A percentile compares a stretch with the other conserved stretches of the same genome.
phyloP scores from a whole-genome alignment of 1,284 basidiomycete genomes.

The Papiliotrema nemorosa region DNA sequence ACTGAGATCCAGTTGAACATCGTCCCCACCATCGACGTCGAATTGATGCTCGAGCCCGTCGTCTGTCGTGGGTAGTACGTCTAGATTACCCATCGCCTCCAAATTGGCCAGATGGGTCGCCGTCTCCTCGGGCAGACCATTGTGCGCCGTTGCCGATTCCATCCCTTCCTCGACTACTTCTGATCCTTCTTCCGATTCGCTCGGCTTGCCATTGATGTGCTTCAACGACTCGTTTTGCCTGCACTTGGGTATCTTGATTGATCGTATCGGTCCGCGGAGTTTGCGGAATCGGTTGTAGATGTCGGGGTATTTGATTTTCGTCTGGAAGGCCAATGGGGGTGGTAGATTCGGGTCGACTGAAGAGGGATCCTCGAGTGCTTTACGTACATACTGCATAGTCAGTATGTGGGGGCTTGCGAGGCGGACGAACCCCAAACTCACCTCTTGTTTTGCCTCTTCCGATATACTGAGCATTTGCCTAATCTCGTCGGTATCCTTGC shows the following conservation, averaged over 20 bases:
- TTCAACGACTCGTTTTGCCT: not conserved
- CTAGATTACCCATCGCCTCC: not conserved
- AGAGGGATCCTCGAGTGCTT: slow-evolving; percentile 34
- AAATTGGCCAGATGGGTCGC: not conserved
- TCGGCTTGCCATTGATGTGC: too few species aligned
- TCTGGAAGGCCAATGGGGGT: slow-evolving; percentile 35
- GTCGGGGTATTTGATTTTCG: slow-evolving; percentile 46
- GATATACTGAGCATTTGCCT: slow-evolving; percentile 31
- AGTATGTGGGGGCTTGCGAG: slow-evolving; percentile 2
- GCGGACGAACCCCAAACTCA: slow-evolving; percentile 6
- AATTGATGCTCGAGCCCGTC: not conserved
- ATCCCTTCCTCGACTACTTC: too few species aligned
- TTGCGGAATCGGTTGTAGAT: slow-evolving; percentile 48
- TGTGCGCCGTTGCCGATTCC: not conserved
- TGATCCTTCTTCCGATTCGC: too few species aligned
- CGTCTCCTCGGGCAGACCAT: not conserved
- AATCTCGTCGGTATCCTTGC: slow-evolving; percentile 41
- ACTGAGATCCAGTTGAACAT: not conserved
- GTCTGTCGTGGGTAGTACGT: not conserved
- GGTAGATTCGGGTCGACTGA: slow-evolving; percentile 31
- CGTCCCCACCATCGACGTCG: not conserved
- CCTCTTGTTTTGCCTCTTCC: slow-evolving; percentile 37
- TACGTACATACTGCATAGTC: slow-evolving; percentile 25
- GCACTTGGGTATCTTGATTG: slow-evolving; percentile 26
- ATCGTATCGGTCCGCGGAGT: slow-evolving; percentile 42